phyloP scores from a whole-genome alignment of 2,329 filamentous ascomycete genomes.

The Colletotrichum navitas region DNA sequence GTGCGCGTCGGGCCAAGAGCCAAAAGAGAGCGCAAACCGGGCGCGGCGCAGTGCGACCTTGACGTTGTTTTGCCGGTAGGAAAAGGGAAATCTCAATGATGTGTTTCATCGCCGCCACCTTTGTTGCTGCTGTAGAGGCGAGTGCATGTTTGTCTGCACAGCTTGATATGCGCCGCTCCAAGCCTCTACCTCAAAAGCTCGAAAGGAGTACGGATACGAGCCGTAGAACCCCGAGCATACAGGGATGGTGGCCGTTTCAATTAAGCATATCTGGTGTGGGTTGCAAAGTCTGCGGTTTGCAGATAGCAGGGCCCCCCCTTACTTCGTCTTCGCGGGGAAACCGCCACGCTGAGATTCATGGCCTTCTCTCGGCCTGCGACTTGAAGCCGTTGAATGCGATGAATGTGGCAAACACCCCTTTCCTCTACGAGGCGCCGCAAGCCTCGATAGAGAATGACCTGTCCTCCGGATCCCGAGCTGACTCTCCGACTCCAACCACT shows the following conservation, averaged over 20 bases:
- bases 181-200: background rate
- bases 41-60: background rate
- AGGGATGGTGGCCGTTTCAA: background rate
- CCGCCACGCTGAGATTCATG: background rate
- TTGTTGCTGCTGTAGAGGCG: background rate
- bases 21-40: background rate
- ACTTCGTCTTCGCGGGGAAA: background rate
- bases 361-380: background rate
- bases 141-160: background rate
- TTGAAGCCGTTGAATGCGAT: background rate
- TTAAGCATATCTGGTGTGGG: background rate
- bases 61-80: background rate
- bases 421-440: background rate
- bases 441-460: constrained; percentile 45
- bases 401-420: background rate
- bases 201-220: background rate
- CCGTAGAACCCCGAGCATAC: background rate
- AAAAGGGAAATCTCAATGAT: no score
- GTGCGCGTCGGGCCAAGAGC: background rate
- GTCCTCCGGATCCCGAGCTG: constrained; percentile 51
- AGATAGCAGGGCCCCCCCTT: background rate
- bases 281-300: background rate
- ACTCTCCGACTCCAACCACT: constrained; percentile 50
- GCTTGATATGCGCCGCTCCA: background rate
- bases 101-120: background rate